These are phyloP conservation scores for Amauroascus verrucosus DNA, from an alignment of 2,329 filamentous ascomycete species.

Conservation along the genomic window DNA sequence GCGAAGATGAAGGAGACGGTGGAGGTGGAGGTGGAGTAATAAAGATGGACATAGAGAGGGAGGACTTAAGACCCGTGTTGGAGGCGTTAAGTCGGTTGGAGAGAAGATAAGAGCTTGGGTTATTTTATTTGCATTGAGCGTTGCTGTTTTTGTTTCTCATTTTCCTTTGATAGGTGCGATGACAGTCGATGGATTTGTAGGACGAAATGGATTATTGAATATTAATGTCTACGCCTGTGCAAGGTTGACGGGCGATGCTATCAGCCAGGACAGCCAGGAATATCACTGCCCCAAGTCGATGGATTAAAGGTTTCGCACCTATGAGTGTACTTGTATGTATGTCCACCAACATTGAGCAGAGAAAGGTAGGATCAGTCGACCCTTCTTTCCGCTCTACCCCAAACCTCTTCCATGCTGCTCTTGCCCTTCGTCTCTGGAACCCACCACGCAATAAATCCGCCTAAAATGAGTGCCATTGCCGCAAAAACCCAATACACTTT, in stretches of 20 bases:
- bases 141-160: slow-evolving; percentile 3
- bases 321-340: background rate
- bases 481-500: slow-evolving; percentile 92
- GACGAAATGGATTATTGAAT: background rate
- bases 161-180: background rate
- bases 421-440: slow-evolving; percentile 88
- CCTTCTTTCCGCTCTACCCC: slow-evolving; percentile 50
- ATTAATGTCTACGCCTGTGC: too few species aligned
- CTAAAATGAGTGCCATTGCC: slow-evolving; percentile 57
- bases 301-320: too few species aligned
- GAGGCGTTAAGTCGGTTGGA: slow-evolving; percentile 35
- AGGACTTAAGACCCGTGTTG: slow-evolving; percentile 32
- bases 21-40: slow-evolving; percentile 18
- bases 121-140: background rate
- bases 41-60: slow-evolving; percentile 22
- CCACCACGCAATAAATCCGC: slow-evolving; percentile 58
- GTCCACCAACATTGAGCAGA: background rate
- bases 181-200: background rate
- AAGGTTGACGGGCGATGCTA: too few species aligned
- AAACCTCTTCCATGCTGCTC: slow-evolving; percentile 77
- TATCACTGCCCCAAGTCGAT: too few species aligned
- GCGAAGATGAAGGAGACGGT: slow-evolving; percentile 19
- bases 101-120: slow-evolving; percentile 21
- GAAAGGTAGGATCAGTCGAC: slow-evolving; percentile 22
- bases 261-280: too few species aligned